phyloP scores from a whole-genome alignment of 352 stramenopile species.

The Blastocystis sp. region DNA sequence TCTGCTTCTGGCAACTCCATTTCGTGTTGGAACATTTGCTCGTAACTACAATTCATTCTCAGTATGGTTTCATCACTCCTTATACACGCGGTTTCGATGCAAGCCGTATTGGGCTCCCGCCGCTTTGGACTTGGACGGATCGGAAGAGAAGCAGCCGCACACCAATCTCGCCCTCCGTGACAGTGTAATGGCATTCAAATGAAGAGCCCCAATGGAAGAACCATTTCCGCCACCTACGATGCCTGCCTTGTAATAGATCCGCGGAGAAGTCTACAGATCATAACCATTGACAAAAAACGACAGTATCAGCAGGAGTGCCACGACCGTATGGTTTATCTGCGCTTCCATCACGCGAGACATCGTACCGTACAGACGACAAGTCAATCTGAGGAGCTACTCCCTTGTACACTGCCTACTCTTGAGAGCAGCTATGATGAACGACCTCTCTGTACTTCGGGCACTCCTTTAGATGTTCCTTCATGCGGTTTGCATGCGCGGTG shows the following conservation, averaged over 20 bases:
- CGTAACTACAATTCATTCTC: conserved; percentile 1
- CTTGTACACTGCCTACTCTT: conserved; percentile 59
- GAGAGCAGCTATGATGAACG: neutral
- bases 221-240: conserved; percentile 53
- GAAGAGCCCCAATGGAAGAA: conserved; percentile 40
- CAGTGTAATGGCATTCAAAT: conserved; percentile 36
- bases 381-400: conserved; percentile 30
- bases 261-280: conserved; percentile 15
- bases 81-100: conserved; percentile 57
- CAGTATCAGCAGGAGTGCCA: neutral
- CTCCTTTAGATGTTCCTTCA: conserved; percentile 58
- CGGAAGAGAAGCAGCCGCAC: conserved; percentile 47
- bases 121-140: conserved; percentile 35
- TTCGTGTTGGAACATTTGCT: conserved; percentile 55
- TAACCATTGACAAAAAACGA: neutral
- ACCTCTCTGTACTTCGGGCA: conserved; percentile 56
- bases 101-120: conserved; percentile 33
- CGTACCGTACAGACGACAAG: conserved; percentile 36
- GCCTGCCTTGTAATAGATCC: conserved; percentile 5
- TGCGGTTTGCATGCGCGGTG: conserved; percentile 61
- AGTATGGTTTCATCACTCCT: neutral
- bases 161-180: conserved; percentile 18
- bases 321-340: neutral
- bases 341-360: neutral
- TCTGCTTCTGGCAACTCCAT: conserved; percentile 42